Evolutionary conservation across 148 eudicot genomes (phyloP), one percentile per base, ranked within the genome.

Genomic region (Vaccinium myrtillus): DNA sequence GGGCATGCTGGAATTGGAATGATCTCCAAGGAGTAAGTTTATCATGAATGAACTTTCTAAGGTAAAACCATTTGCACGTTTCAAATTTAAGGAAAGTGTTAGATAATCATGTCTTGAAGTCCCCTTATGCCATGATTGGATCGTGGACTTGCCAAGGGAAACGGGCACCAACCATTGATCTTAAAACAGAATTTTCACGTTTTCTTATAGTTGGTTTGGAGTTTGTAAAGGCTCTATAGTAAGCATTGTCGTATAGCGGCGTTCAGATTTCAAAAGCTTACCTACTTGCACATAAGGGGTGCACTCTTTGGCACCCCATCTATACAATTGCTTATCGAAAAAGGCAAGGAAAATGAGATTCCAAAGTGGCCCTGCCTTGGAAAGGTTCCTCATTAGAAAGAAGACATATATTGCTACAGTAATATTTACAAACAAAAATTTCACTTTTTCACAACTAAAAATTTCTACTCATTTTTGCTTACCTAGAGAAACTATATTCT

Each of bases 51-150:
- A 30, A 81, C 49, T 27, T 82, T 69, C 49, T 51, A 6, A 32
- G 19, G 39, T 32, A 80, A 39, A 25, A 27, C 16, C 36, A 65
- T 81, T 36, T 61, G 13, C 27, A 14, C 30, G 8, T 81, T 19
- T 2, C n/a, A 83, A 43, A 58, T 69, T 43, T 39, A 56, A n/a
- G 36, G 59, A 25, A 14, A 67, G 48, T 25, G 27, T 18, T 5
- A 78, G 59, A 70, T 75, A 50, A 69, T 82, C 36, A 65, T 15
- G 50, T 65, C 32, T 14, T 19, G 83, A 65, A 80, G 7, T 80
- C 8, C 74, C 32, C 82, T 54, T 5, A 61, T 23, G 56, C 54
- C 32, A 23, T 23, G 71, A n/a, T 65, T 65, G 32, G 71, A 23
- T 65, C 14, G 6, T 65, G 32, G 71, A 63, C 70, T 63, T 0